Evolutionary conservation across 495 filamentous ascomycete genomes (phyloP), one percentile per base, ranked within the genome.

Genomic region (Penicillium lagena): DNA sequence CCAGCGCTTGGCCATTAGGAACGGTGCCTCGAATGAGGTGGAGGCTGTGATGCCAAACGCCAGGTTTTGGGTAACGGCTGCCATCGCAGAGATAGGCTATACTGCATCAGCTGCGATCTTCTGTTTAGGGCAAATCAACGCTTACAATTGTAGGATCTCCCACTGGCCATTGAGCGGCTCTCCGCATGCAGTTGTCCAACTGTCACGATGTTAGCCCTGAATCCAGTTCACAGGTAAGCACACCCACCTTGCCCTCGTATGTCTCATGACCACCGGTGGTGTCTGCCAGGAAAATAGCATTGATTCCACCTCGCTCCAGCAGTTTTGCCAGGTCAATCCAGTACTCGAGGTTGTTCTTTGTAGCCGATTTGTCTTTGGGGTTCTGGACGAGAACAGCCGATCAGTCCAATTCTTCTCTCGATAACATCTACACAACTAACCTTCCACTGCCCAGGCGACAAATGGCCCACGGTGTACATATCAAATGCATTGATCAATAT

Each of bases 401-500:
- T 2, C 29, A n/a, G 7, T 12, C 11, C 4, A 11, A 28, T 37
- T 10, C 37, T 51, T 14, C 9, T 45, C 12, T n/a, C 22, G 15
- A n/a, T 22, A 22, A 22, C 22, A 22, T 22, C 22, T 22, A 4
- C 22, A 6, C 22, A 22, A 58, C 55, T 50, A 34, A 77, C 74
- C 67, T 75, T 78, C 78, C 77, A 83, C 37, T 81, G 75, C 6
- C 81, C 81, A 7, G 81, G 79, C 29, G 77, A 77, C 51, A 82
- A 64, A 58, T 86, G 81, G 10, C 81, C 82, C 47, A 76, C 67
- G 40, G 76, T 80, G 32, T 59, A 79, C 71, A 77, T 75, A 27
- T 80, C 80, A 49, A 85, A 85, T 27, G 79, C 81, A 61, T 85
- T 83, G 45, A 85, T 58, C 45, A 85, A 72, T 27, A 83, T 73